phyloP scores from a whole-genome alignment of 768 basidiomycete species.

The Udeniomyces megalosporus region DNA sequence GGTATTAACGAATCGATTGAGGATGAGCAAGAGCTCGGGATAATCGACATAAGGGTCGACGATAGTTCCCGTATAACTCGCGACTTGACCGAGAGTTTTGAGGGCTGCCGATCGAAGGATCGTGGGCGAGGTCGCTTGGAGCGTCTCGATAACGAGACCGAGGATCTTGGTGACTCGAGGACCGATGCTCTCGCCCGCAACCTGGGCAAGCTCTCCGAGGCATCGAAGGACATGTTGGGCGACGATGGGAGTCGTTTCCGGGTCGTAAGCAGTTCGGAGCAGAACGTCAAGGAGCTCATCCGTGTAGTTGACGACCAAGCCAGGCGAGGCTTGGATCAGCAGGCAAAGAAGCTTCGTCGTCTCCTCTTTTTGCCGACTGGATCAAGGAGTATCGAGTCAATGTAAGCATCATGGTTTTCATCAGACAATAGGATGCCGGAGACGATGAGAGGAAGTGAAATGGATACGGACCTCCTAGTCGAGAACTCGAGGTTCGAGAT shows the following conservation, averaged over 20 bases:
- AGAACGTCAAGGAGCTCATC: slow-evolving; percentile 86
- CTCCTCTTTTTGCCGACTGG: slow-evolving; percentile 47
- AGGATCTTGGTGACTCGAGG: slow-evolving; percentile 73
- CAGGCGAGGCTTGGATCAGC: slow-evolving; percentile 77
- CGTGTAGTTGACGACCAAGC: slow-evolving; percentile 88
- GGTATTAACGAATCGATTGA: slow-evolving; percentile 69
- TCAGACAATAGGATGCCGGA: not conserved
- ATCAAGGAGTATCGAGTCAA: not conserved
- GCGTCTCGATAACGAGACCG: slow-evolving; percentile 69
- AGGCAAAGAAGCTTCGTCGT: slow-evolving; percentile 77
- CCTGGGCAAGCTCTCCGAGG: slow-evolving; percentile 79
- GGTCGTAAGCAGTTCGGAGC: slow-evolving; percentile 56
- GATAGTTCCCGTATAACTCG: slow-evolving; percentile 88
- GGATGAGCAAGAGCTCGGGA: slow-evolving; percentile 69
- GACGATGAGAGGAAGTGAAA: too few relatives aligned
- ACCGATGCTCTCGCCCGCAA: slow-evolving; percentile 80
- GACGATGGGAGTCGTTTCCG: slow-evolving; percentile 68
- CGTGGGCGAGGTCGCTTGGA: slow-evolving; percentile 44
- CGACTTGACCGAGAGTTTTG: slow-evolving; percentile 84
- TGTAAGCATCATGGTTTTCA: not conserved
- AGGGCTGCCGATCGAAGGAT: slow-evolving; percentile 82
- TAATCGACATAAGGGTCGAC: slow-evolving; percentile 79
- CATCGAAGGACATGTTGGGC: slow-evolving; percentile 86
- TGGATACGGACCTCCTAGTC: slow-evolving; percentile 56
- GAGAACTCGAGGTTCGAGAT: slow-evolving; percentile 94